A percentile compares a stretch with the other conserved stretches of the same genome.
Conservation (phyloP, 2,329 filamentous ascomycete species). For the Sporothrix inflata region DNA sequence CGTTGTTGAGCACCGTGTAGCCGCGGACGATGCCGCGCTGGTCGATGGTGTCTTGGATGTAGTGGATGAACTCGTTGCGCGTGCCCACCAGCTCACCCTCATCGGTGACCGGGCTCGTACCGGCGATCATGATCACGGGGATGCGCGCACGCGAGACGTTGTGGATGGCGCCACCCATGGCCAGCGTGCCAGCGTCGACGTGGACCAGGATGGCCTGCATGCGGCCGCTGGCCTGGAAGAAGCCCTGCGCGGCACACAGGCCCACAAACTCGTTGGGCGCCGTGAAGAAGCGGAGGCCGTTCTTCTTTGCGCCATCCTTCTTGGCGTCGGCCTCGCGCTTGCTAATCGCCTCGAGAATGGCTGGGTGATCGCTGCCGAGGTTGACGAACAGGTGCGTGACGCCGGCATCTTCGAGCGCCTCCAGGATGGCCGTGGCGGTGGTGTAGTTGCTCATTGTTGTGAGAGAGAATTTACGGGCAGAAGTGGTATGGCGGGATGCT, state of each 20-base stretch:
- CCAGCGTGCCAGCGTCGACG: slow-evolving; percentile 11
- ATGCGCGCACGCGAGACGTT: slow-evolving; percentile 14
- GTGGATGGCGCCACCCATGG: slow-evolving; percentile 13
- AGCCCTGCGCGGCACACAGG: slow-evolving; percentile 11
- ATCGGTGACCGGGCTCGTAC: neutral
- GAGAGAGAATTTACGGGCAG: neutral
- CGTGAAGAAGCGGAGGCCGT: slow-evolving; percentile 6
- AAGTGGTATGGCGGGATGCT: neutral
- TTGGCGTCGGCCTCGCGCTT: neutral
- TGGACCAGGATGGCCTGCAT: slow-evolving; percentile 12
- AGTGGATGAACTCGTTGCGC: slow-evolving; percentile 23
- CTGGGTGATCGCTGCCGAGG: slow-evolving; percentile 15
- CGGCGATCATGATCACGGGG: slow-evolving; percentile 16
- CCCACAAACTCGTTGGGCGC: slow-evolving; percentile 7
- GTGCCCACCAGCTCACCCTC: slow-evolving; percentile 11
- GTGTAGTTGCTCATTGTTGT: slow-evolving; percentile 8
- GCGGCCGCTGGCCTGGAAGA: slow-evolving; percentile 7
- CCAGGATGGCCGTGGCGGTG: slow-evolving; percentile 40
- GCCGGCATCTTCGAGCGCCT: slow-evolving; percentile 45
- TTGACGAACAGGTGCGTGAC: slow-evolving; percentile 19
- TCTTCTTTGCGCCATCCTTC: neutral
- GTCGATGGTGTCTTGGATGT: slow-evolving; percentile 20
- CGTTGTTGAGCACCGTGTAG: slow-evolving; percentile 15
- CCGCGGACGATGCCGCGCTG: slow-evolving; percentile 20
- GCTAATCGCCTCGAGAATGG: slow-evolving; percentile 20